phyloP scores from a whole-genome alignment of 1,284 basidiomycete species.

The Schizophyllum amplum region DNA sequence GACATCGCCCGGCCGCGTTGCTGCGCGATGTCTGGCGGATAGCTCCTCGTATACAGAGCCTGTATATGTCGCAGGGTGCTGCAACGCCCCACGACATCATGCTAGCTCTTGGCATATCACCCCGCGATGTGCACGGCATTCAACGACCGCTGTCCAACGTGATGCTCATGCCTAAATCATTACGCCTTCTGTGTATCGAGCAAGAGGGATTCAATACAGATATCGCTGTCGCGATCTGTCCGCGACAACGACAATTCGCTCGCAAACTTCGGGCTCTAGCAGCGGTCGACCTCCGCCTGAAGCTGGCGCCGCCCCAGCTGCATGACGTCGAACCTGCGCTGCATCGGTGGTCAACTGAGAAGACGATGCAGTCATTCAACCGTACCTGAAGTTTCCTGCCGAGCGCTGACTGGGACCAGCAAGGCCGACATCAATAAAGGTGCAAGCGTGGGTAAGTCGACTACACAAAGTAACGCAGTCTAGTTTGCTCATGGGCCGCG shows the following conservation, averaged over 20 bases:
- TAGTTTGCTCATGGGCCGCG: not conserved
- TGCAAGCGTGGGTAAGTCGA: not conserved
- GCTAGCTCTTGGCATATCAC: not conserved
- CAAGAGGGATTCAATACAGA: not conserved
- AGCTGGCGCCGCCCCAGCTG: not conserved
- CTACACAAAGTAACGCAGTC: not conserved
- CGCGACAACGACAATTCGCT: not conserved
- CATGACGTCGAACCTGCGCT: not conserved
- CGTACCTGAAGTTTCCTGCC: not conserved
- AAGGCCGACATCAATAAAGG: too few relatives aligned
- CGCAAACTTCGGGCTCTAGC: not conserved
- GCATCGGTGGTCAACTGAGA: too few relatives aligned
- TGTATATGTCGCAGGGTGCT: not conserved
- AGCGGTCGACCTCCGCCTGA: not conserved
- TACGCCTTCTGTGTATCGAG: not conserved
- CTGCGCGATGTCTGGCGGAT: not conserved
- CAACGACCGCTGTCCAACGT: not conserved
- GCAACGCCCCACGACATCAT: not conserved
- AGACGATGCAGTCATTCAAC: not conserved
- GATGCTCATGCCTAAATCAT: not conserved
- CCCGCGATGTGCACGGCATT: not conserved
- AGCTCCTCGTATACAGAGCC: not conserved
- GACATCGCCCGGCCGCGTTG: not conserved
- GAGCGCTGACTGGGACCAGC: not conserved
- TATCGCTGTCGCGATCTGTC: not conserved